Evolutionary conservation across 192 early-diverging fungal genomes (phyloP).

Genomic region (Gamsiella multidivaricata): DNA sequence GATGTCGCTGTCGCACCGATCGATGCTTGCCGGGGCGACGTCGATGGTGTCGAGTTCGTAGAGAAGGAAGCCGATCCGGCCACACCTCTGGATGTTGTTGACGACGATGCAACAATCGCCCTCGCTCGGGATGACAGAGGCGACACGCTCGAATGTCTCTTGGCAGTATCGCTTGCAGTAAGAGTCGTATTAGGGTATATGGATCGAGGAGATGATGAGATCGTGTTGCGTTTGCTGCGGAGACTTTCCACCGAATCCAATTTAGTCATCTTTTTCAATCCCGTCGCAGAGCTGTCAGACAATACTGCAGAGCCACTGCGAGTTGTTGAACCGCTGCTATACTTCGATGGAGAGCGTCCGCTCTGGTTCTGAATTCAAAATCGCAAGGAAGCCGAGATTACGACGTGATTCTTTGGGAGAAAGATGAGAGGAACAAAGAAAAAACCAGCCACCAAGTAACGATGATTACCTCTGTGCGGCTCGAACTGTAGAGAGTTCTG

Average conservation of each 20-base stretch:
- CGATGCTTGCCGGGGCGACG: slow-evolving; percentile 22
- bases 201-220: slow-evolving; percentile 19
- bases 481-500: not conserved
- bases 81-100: slow-evolving; percentile 9
- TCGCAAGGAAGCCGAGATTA: too few relatives aligned
- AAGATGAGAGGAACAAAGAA: not conserved
- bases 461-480: not conserved
- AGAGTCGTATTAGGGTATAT: slow-evolving; percentile 33
- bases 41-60: slow-evolving; percentile 38
- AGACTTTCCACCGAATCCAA: slow-evolving; percentile 29
- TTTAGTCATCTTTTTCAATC: slow-evolving; percentile 20
- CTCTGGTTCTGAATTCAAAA: not conserved
- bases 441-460: not conserved
- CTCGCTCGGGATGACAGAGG: slow-evolving; percentile 16
- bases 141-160: slow-evolving; percentile 35
- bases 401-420: too few relatives aligned
- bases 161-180: not conserved
- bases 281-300: slow-evolving; percentile 19
- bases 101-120: slow-evolving; percentile 8
- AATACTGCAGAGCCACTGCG: not conserved
- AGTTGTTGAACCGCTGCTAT: not conserved
- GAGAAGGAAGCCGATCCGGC: slow-evolving; percentile 19
- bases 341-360: not conserved
- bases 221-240: slow-evolving; percentile 37
- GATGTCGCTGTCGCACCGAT: not conserved